These are phyloP conservation scores for Kuraishia cidri DNA, from an alignment of 805 yeast genomes.

Conservation along the genomic window DNA sequence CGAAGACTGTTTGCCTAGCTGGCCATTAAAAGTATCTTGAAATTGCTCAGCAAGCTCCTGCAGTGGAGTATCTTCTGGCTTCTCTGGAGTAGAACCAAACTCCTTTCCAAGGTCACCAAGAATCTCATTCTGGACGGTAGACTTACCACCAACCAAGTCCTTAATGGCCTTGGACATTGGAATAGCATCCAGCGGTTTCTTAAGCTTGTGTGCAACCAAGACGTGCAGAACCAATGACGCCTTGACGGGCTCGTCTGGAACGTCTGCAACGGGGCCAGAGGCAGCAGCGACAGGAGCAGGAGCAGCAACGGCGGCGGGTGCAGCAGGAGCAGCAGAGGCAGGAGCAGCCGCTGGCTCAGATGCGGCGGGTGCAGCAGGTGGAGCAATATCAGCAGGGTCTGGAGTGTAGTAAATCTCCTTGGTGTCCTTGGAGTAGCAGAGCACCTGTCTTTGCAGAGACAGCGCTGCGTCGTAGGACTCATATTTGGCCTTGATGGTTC, in stretches of 20 bases:
- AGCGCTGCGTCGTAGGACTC: constrained; percentile 98
- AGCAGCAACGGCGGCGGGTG: constrained; percentile 53
- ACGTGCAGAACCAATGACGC: constrained; percentile 80
- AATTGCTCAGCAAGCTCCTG: constrained; percentile 92
- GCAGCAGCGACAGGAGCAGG: constrained; percentile 59
- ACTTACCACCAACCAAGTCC: constrained; percentile 97
- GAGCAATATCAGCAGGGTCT: constrained; percentile 52
- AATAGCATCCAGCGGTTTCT: constrained; percentile 79
- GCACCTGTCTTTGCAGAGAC: constrained; percentile 85
- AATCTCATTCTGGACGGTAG: constrained; percentile 97
- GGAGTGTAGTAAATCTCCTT: constrained; percentile 94
- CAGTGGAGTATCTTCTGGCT: constrained; percentile 97
- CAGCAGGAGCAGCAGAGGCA: constrained; percentile 29
- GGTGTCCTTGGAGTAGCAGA: constrained; percentile 92
- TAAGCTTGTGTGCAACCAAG: constrained; percentile 90
- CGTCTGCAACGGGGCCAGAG: constrained; percentile 72
- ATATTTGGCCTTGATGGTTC: constrained; percentile 91
- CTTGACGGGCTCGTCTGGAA: constrained; percentile 85
- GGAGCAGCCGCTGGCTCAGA: constrained; percentile 17
- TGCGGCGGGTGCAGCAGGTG: constrained; percentile 23
- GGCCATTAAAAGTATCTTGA: constrained; percentile 85
- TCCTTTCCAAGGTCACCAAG: constrained; percentile 98
- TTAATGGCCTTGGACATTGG: constrained; percentile 91
- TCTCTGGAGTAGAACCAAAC: constrained; percentile 96
- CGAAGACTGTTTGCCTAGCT: constrained; percentile 88